phyloP scores from a whole-genome alignment of 2,329 filamentous ascomycete genomes.

The Ascochyta clinopodiicola region DNA sequence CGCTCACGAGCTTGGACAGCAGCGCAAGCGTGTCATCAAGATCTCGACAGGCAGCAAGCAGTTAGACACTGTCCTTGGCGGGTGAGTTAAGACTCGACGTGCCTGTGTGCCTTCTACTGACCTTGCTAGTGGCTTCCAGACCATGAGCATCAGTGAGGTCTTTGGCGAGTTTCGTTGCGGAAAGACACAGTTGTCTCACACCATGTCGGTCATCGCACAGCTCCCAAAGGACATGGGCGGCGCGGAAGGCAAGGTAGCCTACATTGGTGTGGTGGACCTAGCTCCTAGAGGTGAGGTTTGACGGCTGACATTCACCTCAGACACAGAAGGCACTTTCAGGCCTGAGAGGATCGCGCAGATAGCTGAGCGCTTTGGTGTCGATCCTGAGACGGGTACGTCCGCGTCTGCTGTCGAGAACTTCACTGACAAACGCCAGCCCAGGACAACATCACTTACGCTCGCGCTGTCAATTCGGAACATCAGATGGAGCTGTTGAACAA shows the following conservation, averaged over 20 bases:
- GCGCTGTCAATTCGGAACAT: conserved; percentile 70
- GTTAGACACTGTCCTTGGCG: conserved; percentile 69
- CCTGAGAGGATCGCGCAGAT: conserved; percentile 72
- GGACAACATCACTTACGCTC: conserved; percentile 72
- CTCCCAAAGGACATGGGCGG: conserved; percentile 67
- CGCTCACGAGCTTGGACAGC: conserved; percentile 67
- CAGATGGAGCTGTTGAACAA: conserved; percentile 69
- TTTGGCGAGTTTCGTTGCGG: conserved; percentile 70
- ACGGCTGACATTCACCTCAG: conserved; percentile 45
- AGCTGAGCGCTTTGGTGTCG: conserved; percentile 67
- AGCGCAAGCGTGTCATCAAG: conserved; percentile 67
- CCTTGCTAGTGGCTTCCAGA: conserved; percentile 66
- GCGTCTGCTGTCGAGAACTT: conserved; percentile 26
- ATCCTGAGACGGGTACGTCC: conserved; percentile 41
- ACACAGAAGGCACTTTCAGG: conserved; percentile 60
- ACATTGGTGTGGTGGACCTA: conserved; percentile 59
- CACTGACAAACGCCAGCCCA: conserved; percentile 64
- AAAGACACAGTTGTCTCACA: conserved; percentile 74
- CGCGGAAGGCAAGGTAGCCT: conserved; percentile 72
- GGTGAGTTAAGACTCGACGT: conserved; percentile 50
- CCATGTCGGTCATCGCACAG: conserved; percentile 70
- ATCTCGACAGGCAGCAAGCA: conserved; percentile 75
- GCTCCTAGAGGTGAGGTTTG: not conserved
- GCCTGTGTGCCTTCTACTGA: conserved; percentile 15
- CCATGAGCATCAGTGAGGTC: conserved; percentile 72